Evolutionary conservation across 1,139 yeast genomes (phyloP).

Genomic region (Nematodospora anomalae): DNA sequence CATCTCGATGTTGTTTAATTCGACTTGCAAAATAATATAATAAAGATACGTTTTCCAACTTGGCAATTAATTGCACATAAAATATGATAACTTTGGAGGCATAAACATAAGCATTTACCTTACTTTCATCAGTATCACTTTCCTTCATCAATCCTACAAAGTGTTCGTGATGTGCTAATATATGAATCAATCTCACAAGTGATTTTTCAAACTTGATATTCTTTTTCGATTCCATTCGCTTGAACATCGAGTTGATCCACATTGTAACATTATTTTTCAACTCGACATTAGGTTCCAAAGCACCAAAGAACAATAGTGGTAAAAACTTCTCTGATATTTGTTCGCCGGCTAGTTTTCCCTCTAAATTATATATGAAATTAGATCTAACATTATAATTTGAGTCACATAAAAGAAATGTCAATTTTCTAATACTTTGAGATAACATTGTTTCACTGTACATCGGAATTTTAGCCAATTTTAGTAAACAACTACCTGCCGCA

Average conservation of each 20-base stretch:
- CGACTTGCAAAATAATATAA: conserved; percentile 77
- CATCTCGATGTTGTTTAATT: conserved; percentile 76
- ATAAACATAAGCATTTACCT: conserved; percentile 47
- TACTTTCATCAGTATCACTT: conserved; percentile 19
- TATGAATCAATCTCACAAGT: conserved; percentile 66
- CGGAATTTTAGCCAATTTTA: conserved; percentile 64
- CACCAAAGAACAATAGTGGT: conserved; percentile 68
- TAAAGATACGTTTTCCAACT: conserved; percentile 67
- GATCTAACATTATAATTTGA: conserved; percentile 58
- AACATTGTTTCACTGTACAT: conserved; percentile 53
- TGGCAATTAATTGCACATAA: conserved; percentile 61
- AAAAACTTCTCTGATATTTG: conserved; percentile 64
- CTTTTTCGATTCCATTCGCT: conserved; percentile 39
- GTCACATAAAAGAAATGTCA: conserved; percentile 69
- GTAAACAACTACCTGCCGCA: conserved; percentile 63
- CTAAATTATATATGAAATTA: conserved; percentile 51
- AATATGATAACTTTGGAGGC: conserved; percentile 60
- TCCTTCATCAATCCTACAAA: conserved; percentile 44
- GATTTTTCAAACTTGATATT: conserved; percentile 60
- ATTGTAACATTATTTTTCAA: conserved; percentile 54
- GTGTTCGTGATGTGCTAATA: conserved; percentile 75
- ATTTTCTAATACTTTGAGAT: conserved; percentile 50
- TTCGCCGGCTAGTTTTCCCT: conserved; percentile 52
- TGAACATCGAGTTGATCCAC: conserved; percentile 71
- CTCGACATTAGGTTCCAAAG: conserved; percentile 64